Evolutionary conservation across 306 rosid species (phyloP).

Genomic region (Cicer bijugum): DNA sequence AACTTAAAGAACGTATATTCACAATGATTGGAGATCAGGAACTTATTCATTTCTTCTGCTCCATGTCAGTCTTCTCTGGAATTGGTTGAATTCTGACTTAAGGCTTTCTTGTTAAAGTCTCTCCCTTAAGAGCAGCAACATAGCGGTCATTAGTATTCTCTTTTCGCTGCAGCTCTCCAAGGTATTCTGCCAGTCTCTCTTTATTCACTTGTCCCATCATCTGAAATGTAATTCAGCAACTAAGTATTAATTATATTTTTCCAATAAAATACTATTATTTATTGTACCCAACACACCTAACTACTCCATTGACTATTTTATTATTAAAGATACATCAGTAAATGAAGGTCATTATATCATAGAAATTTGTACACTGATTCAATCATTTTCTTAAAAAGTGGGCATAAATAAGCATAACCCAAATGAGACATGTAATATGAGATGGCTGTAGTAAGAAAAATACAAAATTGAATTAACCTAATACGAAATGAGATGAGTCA

Average conservation of each 20-base stretch:
- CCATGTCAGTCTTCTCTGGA: conserved; percentile 52
- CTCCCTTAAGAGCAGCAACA: conserved; percentile 83
- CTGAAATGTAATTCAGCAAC: conserved; percentile 48
- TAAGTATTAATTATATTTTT: too few relatives aligned
- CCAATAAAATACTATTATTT: too few relatives aligned
- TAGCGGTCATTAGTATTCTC: conserved; percentile 92
- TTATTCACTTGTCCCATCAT: conserved; percentile 85
- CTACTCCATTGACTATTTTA: too few relatives aligned
- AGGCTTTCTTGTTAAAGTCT: conserved; percentile 83
- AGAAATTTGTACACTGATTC: too few relatives aligned
- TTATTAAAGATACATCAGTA: too few relatives aligned
- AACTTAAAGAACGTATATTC: conserved; percentile 26
- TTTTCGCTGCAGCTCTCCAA: conserved; percentile 83
- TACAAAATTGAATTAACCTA: background rate
- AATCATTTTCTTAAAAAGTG: too few relatives aligned
- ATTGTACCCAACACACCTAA: too few relatives aligned
- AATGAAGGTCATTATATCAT: too few relatives aligned
- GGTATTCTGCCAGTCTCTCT: conserved; percentile 81
- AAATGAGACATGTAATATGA: too few relatives aligned
- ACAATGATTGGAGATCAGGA: conserved; percentile 10
- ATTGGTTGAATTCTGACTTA: conserved; percentile 85
- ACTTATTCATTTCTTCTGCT: conserved; percentile 55
- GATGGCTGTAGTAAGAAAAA: background rate
- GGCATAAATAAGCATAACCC: too few relatives aligned
- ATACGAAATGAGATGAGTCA: too few relatives aligned